Evolutionary conservation across 208 protist species (phyloP).

Genomic region (Acanthamoeba lenticulata): DNA sequence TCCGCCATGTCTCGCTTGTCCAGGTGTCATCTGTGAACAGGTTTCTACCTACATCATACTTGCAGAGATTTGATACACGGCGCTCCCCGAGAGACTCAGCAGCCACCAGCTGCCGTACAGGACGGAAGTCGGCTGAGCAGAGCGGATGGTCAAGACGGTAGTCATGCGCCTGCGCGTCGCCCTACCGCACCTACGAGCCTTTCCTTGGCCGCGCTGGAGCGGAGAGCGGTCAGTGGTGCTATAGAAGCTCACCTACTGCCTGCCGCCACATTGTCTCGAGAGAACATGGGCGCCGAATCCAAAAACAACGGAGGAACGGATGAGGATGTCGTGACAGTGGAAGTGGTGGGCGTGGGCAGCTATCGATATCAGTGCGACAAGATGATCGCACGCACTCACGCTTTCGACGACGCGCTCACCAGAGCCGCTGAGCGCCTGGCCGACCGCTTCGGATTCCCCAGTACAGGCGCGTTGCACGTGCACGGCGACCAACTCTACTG

Average conservation of each 20-base stretch:
- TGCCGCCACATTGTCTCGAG: not conserved
- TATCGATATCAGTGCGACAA: conserved; percentile 7
- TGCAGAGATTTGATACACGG: not conserved
- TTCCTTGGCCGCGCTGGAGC: not conserved
- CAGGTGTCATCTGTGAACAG: not conserved
- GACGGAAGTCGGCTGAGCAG: no score
- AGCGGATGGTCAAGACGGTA: no score
- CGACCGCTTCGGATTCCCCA: not conserved
- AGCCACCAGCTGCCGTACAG: no score
- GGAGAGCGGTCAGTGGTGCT: not conserved
- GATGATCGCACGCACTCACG: not conserved
- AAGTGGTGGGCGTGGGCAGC: not conserved
- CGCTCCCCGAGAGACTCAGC: no score
- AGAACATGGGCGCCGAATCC: not conserved
- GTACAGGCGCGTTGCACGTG: not conserved
- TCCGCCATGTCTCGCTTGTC: not conserved
- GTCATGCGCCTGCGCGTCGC: no score
- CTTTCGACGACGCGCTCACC: not conserved
- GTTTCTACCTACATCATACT: not conserved
- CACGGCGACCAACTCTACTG: not conserved
- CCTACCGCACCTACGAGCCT: not conserved
- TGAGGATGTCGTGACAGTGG: not conserved
- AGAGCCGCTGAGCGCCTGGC: not conserved
- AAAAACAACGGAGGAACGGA: not conserved
- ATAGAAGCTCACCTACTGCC: not conserved